Conservation (phyloP, 805 yeast genomes). For the Zygoascus biomembranicola region DNA sequence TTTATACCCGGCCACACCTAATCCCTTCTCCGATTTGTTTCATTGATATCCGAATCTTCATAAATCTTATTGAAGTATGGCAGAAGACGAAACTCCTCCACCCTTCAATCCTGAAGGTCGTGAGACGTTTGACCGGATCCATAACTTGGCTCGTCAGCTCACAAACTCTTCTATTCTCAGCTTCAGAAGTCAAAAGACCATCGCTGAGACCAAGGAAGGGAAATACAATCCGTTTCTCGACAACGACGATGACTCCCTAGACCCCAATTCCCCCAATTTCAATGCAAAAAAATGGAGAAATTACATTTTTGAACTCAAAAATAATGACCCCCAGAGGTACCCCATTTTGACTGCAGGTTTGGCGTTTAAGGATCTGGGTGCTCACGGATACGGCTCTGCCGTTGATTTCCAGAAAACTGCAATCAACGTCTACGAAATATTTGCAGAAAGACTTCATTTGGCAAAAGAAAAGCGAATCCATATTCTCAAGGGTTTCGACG, state of each 20-base stretch:
- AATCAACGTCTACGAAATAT: conserved; percentile 28
- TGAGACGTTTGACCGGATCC: not conserved
- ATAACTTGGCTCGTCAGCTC: not conserved
- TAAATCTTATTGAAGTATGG: no score
- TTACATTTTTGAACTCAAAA: not conserved
- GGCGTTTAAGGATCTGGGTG: conserved; percentile 50
- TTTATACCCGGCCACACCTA: no score
- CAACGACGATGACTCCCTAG: not conserved
- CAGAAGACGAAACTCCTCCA: not conserved
- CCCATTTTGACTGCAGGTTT: conserved; percentile 45
- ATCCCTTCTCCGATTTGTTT: no score
- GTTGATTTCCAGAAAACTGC: conserved; percentile 63
- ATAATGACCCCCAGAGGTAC: not conserved
- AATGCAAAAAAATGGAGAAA: not conserved
- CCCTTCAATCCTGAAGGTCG: not conserved
- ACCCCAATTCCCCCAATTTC: not conserved
- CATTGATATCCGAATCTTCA: no score
- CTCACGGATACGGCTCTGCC: conserved; percentile 56
- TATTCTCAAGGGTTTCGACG: conserved; percentile 17
- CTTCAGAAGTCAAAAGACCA: not conserved
- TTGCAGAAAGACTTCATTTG: not conserved
- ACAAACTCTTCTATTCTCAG: not conserved
- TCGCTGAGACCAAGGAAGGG: not conserved
- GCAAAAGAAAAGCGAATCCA: not conserved
- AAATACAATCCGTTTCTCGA: not conserved